A percentile compares a stretch with the other conserved stretches of the same genome.
These are phyloP conservation scores for Phlyctochytrium bullatum DNA, from an alignment of 192 early-diverging fungal genomes.

Conservation along the genomic window DNA sequence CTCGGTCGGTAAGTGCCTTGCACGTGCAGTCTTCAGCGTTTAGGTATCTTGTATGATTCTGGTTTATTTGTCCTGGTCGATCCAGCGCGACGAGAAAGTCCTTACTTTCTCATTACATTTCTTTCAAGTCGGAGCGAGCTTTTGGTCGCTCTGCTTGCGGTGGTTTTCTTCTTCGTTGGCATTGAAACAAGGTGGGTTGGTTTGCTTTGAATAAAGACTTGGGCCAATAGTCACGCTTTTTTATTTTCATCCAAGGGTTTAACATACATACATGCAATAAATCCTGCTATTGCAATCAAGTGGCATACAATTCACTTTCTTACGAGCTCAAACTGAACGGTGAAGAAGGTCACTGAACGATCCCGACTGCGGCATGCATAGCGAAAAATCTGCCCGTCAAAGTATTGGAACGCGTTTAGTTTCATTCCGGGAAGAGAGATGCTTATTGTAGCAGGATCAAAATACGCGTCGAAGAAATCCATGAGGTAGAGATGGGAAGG, in stretches of 20 bases:
- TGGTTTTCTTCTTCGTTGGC: slow-evolving; percentile 3
- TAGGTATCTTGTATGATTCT: neutral
- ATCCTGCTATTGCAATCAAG: too few species aligned
- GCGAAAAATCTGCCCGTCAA: slow-evolving; percentile 42
- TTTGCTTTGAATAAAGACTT: too few species aligned
- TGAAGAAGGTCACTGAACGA: slow-evolving; percentile 27
- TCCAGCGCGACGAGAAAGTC: neutral
- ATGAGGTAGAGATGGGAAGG: slow-evolving; percentile 30
- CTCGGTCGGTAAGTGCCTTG: too few species aligned
- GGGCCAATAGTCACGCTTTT: too few species aligned
- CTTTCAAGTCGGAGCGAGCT: neutral
- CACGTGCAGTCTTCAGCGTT: too few species aligned
- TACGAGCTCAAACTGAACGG: slow-evolving; percentile 33
- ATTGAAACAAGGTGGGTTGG: slow-evolving; percentile 8
- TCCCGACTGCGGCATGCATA: slow-evolving; percentile 28
- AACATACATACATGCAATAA: too few species aligned
- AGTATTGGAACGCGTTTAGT: slow-evolving; percentile 37
- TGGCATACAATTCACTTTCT: neutral
- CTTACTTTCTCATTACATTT: neutral
- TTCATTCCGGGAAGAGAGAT: slow-evolving; percentile 41
- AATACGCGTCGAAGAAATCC: slow-evolving; percentile 50
- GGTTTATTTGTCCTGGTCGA: neutral
- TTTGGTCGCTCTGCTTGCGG: slow-evolving; percentile 2
- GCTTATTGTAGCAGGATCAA: slow-evolving; percentile 28
- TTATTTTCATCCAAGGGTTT: too few species aligned